Evolutionary conservation across 2,329 filamentous ascomycete genomes (phyloP).

Genomic region (Fusarium robinianum): DNA sequence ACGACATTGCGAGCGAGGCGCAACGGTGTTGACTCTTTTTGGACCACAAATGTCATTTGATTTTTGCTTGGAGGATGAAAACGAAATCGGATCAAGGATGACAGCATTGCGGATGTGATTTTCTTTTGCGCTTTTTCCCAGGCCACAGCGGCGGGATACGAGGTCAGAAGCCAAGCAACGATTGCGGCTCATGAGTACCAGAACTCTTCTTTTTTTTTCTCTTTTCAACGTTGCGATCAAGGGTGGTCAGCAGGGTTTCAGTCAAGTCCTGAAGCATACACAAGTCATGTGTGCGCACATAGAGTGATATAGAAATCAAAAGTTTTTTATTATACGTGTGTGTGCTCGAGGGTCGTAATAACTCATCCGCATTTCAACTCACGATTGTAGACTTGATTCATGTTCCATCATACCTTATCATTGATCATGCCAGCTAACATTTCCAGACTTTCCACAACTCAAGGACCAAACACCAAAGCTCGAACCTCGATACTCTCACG

Average conservation of each 20-base stretch:
- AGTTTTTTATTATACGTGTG: conserved; percentile 9
- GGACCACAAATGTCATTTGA: conserved; percentile 15
- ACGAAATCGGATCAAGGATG: too few species aligned
- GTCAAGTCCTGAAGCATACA: conserved; percentile 6
- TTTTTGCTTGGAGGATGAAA: conserved; percentile 10
- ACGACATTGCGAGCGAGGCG: conserved; percentile 40
- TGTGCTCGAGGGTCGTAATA: too few species aligned
- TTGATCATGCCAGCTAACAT: not conserved
- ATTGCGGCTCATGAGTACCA: too few species aligned
- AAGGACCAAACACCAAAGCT: conserved; percentile 77
- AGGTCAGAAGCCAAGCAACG: too few species aligned
- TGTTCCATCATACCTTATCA: not conserved
- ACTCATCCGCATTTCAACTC: not conserved
- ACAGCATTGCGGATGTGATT: too few species aligned
- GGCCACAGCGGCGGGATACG: too few species aligned
- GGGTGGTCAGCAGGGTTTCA: conserved; percentile 20
- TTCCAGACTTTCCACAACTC: too few species aligned
- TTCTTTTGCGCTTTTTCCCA: too few species aligned
- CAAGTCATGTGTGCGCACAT: too few species aligned
- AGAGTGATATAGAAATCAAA: conserved; percentile 31
- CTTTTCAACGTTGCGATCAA: too few species aligned
- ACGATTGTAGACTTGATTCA: not conserved
- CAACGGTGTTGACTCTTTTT: conserved; percentile 28
- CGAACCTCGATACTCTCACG: conserved; percentile 91
- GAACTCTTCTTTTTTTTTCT: too few species aligned